These are phyloP conservation scores for Lepidium sativum DNA, from an alignment of 345 rosid genomes.

Conservation along the genomic window DNA sequence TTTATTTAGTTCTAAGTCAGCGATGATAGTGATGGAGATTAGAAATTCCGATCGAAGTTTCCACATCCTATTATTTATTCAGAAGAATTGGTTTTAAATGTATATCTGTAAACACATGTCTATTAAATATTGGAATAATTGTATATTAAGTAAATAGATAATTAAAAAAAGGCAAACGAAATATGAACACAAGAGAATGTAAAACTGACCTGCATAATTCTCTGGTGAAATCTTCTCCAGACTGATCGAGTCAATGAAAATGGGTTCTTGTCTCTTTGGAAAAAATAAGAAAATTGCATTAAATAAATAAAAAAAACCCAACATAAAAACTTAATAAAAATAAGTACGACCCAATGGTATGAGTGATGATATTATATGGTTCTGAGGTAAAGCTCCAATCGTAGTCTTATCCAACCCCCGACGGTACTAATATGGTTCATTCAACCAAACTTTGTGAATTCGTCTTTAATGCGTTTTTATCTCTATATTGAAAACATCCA, in stretches of 20 bases:
- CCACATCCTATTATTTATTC: background rate
- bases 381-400: slow-evolving; percentile 9
- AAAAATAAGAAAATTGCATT: background rate
- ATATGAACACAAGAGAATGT: background rate
- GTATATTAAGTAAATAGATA: background rate
- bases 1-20: background rate
- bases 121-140: background rate
- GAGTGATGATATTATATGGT: background rate
- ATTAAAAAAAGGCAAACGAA: background rate
- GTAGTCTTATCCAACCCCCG: slow-evolving; percentile 14
- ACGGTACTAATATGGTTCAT: background rate
- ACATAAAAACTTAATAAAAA: background rate
- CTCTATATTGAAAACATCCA: background rate
- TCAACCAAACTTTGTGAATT: background rate
- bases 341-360: background rate
- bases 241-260: background rate
- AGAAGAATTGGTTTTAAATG: background rate
- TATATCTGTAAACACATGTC: background rate
- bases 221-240: slow-evolving; percentile 1
- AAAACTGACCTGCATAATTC: background rate
- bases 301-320: background rate
- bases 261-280: background rate
- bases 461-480: background rate
- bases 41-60: slow-evolving; percentile 21
- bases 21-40: background rate